Base-by-base conservation (phyloP, 1,284 basidiomycete species). In the Serendipita sp. region DNA sequence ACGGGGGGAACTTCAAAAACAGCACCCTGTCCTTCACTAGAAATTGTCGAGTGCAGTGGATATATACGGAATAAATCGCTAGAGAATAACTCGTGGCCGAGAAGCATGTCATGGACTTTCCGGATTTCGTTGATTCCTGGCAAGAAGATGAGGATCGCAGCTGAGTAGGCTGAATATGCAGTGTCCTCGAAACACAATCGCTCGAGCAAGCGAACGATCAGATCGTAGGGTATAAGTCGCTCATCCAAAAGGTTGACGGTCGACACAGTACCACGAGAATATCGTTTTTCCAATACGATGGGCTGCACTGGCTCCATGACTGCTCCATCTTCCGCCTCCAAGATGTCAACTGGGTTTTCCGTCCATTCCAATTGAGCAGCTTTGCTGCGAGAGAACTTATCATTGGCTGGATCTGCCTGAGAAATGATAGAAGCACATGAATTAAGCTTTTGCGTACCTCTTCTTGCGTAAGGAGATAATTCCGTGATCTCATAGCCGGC, bases 61-160 rank as follows among this genome's bases (percentile, higher is more conserved):
- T 89, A 90, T 38, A 98, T 78, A 65, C 81, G 81, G 76, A 96
- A 98, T 15, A 74, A 74, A 2, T 77, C 73, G 30, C 78, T 74
- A 2, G 80, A 78, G 35, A 99, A 96, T 0, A 72, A 69, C 0
- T 77, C 77, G 72, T 99, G 94, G 50, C 88, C 87, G 43, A 77
- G 76, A 22, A 99, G 77, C 64, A 89, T 76, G 68, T 98, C 94
- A 69, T 87, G 87, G 66, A 98, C 75, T 60, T 88, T 84, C 43
- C 94, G 85, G 64, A 99, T 99, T 73, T 97, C 94, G 29, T 82
- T 88, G 68, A 95, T 74, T 61, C 95, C 96, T 4, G 96, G 95
- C 83, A 99, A 84, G 74, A 99, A 99, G 65, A 99, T 79, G 43
- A 99, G 77, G 53, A 91, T 83, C 0, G 95, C 96, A 1, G 82